Evolutionary conservation across 768 basidiomycete genomes (phyloP).

Genomic region (Amanita rubescens): DNA sequence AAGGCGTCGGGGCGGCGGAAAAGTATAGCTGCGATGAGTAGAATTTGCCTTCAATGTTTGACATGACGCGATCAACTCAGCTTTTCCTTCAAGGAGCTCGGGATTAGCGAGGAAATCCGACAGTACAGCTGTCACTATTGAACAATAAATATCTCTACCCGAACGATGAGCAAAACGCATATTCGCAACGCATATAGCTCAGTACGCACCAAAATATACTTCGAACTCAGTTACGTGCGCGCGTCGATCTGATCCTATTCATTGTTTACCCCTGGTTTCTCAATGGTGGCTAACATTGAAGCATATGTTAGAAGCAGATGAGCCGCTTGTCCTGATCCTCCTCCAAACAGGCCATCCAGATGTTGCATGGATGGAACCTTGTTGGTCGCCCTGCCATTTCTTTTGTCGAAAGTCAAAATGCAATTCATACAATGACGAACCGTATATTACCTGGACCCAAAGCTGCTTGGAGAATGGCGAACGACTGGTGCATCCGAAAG

Average conservation of each 20-base stretch:
- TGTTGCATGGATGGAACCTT: conserved; percentile 81
- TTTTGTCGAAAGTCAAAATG: neutral
- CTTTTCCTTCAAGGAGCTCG: conserved; percentile 69
- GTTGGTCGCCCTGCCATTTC: conserved; percentile 54
- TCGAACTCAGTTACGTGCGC: conserved; percentile 43
- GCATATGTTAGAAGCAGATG: conserved; percentile 92
- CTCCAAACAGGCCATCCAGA: conserved; percentile 84
- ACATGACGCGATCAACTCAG: conserved; percentile 78
- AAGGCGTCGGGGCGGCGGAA: conserved; percentile 11
- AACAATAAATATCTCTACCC: conserved; percentile 85
- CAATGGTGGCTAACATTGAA: conserved; percentile 76
- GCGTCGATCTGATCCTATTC: conserved; percentile 88
- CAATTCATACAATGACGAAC: conserved; percentile 32
- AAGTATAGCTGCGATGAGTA: conserved; percentile 70
- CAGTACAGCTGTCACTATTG: conserved; percentile 75
- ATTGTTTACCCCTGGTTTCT: conserved; percentile 59
- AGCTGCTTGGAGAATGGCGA: conserved; percentile 70
- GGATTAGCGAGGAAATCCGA: conserved; percentile 87
- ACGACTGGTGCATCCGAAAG: conserved; percentile 87
- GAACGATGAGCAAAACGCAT: neutral
- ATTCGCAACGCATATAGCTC: neutral
- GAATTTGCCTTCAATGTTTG: conserved; percentile 98
- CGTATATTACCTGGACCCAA: conserved; percentile 73
- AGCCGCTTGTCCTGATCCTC: conserved; percentile 82
- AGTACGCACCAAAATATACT: conserved; percentile 75